Evolutionary conservation across 345 rosid genomes (phyloP).

Genomic region (Excoecaria cochinchinensis): DNA sequence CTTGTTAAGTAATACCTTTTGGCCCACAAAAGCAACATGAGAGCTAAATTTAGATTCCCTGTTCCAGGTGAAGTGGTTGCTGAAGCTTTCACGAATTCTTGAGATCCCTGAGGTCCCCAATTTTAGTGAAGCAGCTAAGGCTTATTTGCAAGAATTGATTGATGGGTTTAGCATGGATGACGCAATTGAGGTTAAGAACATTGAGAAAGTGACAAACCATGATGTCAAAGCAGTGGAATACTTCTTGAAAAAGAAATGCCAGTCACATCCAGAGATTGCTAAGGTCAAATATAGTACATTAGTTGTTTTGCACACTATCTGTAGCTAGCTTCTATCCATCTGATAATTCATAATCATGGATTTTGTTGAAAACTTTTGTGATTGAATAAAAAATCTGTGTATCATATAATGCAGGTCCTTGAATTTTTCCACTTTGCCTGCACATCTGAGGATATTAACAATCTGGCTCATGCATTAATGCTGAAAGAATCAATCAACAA

Average conservation of each 20-base stretch:
- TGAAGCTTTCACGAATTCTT: constrained; percentile 79
- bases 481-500: constrained; percentile 61
- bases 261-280: constrained; percentile 73
- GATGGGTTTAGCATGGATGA: constrained; percentile 68
- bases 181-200: constrained; percentile 72
- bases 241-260: constrained; percentile 84
- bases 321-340: not conserved
- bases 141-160: constrained; percentile 59
- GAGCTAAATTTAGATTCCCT: not conserved
- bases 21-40: not conserved
- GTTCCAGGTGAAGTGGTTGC: constrained; percentile 76
- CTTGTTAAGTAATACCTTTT: not conserved
- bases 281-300: constrained; percentile 41
- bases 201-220: constrained; percentile 84
- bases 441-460: constrained; percentile 95
- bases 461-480: constrained; percentile 91
- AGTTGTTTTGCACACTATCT: not conserved
- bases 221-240: constrained; percentile 97
- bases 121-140: constrained; percentile 64
- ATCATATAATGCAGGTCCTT: constrained; percentile 55
- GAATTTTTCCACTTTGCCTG: constrained; percentile 98
- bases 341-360: not conserved
- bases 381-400: not conserved
- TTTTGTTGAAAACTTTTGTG: not conserved
- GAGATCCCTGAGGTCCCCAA: constrained; percentile 78